Percentiles rank a stretch among this genome's conserved stretches.
Conservation (phyloP, 495 filamentous ascomycete genomes). For the Penicillium cataractarum region DNA sequence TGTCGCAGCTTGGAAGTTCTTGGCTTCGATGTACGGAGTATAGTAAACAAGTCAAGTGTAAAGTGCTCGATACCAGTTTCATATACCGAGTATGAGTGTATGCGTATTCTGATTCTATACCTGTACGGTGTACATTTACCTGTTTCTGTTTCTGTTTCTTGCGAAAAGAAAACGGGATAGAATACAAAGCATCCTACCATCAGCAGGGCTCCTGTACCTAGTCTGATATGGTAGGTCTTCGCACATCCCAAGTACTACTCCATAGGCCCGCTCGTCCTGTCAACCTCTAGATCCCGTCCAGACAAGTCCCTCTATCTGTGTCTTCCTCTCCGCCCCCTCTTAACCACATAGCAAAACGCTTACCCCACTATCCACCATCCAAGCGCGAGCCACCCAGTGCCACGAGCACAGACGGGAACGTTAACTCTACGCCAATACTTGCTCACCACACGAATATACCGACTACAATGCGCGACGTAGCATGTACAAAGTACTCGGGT, state of each 20-base stretch:
- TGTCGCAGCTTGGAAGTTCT: neutral
- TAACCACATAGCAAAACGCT: neutral
- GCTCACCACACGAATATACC: neutral
- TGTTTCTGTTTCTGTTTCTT: neutral
- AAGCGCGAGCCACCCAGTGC: constrained; percentile 16
- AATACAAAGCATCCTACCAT: neutral
- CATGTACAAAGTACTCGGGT: neutral
- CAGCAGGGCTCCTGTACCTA: constrained; percentile 3
- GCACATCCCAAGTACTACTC: neutral
- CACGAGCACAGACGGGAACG: constrained; percentile 8
- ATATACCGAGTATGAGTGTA: neutral
- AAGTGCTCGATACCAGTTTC: neutral
- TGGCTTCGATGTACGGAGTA: neutral
- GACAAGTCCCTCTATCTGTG: neutral
- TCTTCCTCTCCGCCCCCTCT: neutral
- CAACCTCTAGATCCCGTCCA: neutral
- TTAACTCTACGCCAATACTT: neutral
- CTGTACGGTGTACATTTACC: neutral
- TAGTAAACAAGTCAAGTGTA: neutral
- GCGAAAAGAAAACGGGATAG: neutral
- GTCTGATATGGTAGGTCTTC: constrained; percentile 1
- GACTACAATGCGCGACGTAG: neutral
- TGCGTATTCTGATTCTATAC: constrained; percentile 1
- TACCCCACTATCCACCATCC: constrained; percentile 14
- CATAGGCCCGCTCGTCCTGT: neutral